A percentile compares a stretch with the other conserved stretches of the same genome.
These are phyloP conservation scores for Tillandsia fasciculata DNA, from an alignment of 176 grass and related monocot species.

Conservation along the genomic window DNA sequence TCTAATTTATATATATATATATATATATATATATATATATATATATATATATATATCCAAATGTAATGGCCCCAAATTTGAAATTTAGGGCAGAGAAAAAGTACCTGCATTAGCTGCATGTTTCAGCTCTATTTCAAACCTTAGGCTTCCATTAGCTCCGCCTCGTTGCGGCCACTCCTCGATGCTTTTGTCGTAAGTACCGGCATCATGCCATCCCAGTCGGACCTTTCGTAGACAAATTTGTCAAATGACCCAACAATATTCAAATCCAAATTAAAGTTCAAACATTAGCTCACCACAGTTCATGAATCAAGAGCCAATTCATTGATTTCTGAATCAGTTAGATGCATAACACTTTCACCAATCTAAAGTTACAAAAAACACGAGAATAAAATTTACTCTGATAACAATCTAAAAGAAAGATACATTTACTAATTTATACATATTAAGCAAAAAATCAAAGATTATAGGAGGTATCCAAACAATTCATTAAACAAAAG, in stretches of 20 bases:
- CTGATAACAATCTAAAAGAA: too few relatives aligned
- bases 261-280: slow-evolving; percentile 11
- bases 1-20: too few relatives aligned
- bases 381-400: too few relatives aligned
- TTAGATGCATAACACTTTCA: too few relatives aligned
- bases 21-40: too few relatives aligned
- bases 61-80: too few relatives aligned
- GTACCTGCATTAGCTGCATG: slow-evolving; percentile 98
- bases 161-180: slow-evolving; percentile 76
- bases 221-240: slow-evolving; percentile 40
- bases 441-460: too few relatives aligned
- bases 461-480: too few relatives aligned
- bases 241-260: not conserved
- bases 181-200: slow-evolving; percentile 91
- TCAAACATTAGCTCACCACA: not conserved
- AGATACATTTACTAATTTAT: too few relatives aligned
- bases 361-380: too few relatives aligned
- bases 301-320: not conserved
- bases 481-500: too few relatives aligned
- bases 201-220: slow-evolving; percentile 93
- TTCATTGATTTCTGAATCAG: not conserved
- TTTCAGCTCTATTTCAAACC: slow-evolving; percentile 84
- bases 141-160: slow-evolving; percentile 92
- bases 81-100: not conserved
- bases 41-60: too few relatives aligned